These are phyloP conservation scores for Cryptococcus wingfieldii DNA, from an alignment of 1,284 basidiomycete species.

Conservation along the genomic window DNA sequence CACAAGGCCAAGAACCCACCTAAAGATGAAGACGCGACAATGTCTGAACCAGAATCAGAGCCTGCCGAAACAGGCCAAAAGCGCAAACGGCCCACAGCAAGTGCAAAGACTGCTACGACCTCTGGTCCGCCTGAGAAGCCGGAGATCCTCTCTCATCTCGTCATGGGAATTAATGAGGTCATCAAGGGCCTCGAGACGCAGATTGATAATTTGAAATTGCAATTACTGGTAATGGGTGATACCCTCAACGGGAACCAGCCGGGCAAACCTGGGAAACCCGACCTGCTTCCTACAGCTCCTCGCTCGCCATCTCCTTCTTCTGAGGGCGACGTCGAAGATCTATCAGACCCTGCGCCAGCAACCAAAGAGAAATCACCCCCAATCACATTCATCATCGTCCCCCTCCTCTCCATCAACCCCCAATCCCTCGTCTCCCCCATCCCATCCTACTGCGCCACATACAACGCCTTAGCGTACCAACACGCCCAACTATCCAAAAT, in stretches of 20 bases:
- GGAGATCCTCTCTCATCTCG: slow-evolving; percentile 55
- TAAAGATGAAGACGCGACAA: not conserved
- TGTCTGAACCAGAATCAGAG: not conserved
- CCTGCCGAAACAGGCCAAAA: not conserved
- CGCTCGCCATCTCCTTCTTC: slow-evolving; percentile 10
- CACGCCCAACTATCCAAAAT: slow-evolving; percentile 25
- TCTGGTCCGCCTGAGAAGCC: slow-evolving; percentile 35
- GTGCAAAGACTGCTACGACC: not conserved
- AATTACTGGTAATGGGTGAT: slow-evolving; percentile 32
- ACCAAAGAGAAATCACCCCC: not conserved
- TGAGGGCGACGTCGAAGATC: not conserved
- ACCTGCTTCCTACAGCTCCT: slow-evolving; percentile 32
- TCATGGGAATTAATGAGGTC: slow-evolving; percentile 73
- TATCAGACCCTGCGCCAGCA: not conserved
- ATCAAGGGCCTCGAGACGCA: slow-evolving; percentile 68
- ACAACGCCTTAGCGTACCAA: slow-evolving; percentile 42
- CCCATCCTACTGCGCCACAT: slow-evolving; percentile 40
- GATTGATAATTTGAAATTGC: slow-evolving; percentile 44
- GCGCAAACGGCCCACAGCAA: not conserved
- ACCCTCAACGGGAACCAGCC: slow-evolving; percentile 29
- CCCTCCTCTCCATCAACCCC: slow-evolving; percentile 37
- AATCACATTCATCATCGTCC: slow-evolving; percentile 34
- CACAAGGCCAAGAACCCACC: not conserved
- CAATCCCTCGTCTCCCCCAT: slow-evolving; percentile 36
- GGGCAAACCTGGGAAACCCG: not conserved